Percentiles rank a stretch among this genome's conserved stretches.
These are phyloP conservation scores for Metschnikowia cubensis DNA, from an alignment of 805 yeast genomes.

Conservation along the genomic window DNA sequence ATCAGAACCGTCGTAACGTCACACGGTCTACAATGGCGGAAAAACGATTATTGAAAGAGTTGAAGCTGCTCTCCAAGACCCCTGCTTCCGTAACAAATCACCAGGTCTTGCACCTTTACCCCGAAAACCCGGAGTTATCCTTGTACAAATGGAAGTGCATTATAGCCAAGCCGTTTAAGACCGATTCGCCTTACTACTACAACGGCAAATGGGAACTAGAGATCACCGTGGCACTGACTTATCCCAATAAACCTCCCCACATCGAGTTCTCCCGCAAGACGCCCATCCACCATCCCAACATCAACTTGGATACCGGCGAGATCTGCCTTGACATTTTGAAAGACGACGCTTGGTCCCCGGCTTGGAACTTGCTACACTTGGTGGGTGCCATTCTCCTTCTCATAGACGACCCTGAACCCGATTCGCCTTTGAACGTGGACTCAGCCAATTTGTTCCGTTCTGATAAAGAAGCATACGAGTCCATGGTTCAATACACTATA, in stretches of 20 bases:
- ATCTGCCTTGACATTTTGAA: slow-evolving; percentile 67
- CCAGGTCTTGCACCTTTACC: slow-evolving; percentile 42
- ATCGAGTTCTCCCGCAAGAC: slow-evolving; percentile 44
- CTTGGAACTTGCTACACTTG: slow-evolving; percentile 58
- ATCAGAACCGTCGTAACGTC: not conserved
- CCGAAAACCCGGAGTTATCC: slow-evolving; percentile 25
- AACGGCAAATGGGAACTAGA: slow-evolving; percentile 49
- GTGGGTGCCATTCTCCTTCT: slow-evolving; percentile 56
- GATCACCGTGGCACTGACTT: slow-evolving; percentile 43
- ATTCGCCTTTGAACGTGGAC: slow-evolving; percentile 68
- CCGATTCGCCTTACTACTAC: slow-evolving; percentile 47
- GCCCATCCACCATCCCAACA: slow-evolving; percentile 41
- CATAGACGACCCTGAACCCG: slow-evolving; percentile 63
- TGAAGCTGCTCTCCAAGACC: slow-evolving; percentile 27
- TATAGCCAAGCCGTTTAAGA: slow-evolving; percentile 23
- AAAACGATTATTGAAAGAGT: slow-evolving; percentile 38
- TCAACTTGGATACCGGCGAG: slow-evolving; percentile 50
- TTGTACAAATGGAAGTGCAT: slow-evolving; percentile 15
- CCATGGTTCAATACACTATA: slow-evolving; percentile 37
- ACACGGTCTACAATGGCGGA: slow-evolving; percentile 30
- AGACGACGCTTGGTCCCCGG: slow-evolving; percentile 63
- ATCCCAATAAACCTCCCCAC: slow-evolving; percentile 59
- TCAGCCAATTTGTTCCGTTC: slow-evolving; percentile 55
- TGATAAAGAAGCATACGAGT: slow-evolving; percentile 37
- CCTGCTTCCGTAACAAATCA: slow-evolving; percentile 28